Percentiles rank a stretch among this genome's conserved stretches.
Evolutionary conservation across 768 basidiomycete genomes (phyloP).

Genomic region (Clavaria fumosa): DNA sequence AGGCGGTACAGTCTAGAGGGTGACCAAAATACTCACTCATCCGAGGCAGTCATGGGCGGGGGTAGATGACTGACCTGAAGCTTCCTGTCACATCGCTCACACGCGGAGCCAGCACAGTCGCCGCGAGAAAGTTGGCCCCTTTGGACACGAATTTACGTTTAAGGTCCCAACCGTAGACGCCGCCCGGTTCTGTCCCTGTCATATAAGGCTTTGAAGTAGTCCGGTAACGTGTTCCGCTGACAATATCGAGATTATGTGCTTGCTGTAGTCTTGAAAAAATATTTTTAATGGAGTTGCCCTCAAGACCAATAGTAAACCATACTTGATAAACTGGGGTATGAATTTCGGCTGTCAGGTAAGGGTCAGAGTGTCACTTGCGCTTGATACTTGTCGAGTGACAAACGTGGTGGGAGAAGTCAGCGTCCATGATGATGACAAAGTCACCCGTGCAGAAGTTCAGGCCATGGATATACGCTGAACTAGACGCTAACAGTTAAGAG

Average conservation of each 20-base stretch:
- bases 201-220: constrained; percentile 40
- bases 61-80: constrained; percentile 54
- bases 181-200: constrained; percentile 55
- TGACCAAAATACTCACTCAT: background rate
- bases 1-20: constrained; percentile 53
- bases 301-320: constrained; percentile 8
- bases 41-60: background rate
- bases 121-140: constrained; percentile 84
- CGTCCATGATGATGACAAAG: constrained; percentile 96
- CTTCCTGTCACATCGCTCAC: constrained; percentile 86
- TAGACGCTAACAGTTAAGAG: constrained; percentile 19
- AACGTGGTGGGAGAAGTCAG: constrained; percentile 92
- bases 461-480: constrained; percentile 88
- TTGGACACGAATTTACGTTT: constrained; percentile 77
- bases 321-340: constrained; percentile 86
- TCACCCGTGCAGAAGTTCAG: constrained; percentile 80
- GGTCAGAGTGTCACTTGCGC: background rate
- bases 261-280: constrained; percentile 48
- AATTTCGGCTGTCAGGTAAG: constrained; percentile 62
- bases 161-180: constrained; percentile 87
- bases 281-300: constrained; percentile 5
- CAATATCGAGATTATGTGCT: constrained; percentile 80
- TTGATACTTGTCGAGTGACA: too few species aligned
- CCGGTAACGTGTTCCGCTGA: constrained; percentile 84
- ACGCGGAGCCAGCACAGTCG: constrained; percentile 69